Conservation (phyloP, 2,329 filamentous ascomycete genomes). For the Monilinia laxa region DNA sequence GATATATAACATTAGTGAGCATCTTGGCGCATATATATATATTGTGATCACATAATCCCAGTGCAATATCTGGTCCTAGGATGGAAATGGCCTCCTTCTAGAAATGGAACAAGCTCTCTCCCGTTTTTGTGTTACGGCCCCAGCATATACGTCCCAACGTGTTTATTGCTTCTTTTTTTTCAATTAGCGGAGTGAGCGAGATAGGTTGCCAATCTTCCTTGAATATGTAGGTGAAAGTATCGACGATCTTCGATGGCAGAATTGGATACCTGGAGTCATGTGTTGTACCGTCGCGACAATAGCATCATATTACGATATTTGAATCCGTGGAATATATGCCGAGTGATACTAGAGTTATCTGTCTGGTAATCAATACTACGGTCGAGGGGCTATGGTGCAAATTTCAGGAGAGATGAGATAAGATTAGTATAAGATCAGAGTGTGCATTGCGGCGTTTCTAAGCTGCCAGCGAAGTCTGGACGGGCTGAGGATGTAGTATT, state of each 20-base stretch:
- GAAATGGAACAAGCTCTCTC: not conserved
- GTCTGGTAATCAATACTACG: not conserved
- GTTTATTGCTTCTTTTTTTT: no score
- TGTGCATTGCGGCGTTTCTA: not conserved
- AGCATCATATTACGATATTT: not conserved
- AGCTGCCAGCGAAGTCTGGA: not conserved
- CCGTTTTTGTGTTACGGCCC: not conserved
- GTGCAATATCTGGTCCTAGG: not conserved
- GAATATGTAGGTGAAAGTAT: not conserved
- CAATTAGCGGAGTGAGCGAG: no score
- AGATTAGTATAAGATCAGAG: not conserved
- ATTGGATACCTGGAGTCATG: not conserved
- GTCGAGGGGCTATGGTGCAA: not conserved
- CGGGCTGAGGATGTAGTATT: no score
- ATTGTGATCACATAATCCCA: not conserved
- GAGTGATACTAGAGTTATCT: not conserved
- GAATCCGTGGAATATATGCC: not conserved
- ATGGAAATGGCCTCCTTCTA: not conserved
- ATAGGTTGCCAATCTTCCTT: no score
- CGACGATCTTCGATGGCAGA: no score
- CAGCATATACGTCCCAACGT: no score
- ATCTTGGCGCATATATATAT: constrained; percentile 5
- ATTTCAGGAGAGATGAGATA: not conserved
- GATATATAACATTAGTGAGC: not conserved
- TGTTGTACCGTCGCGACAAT: not conserved